Conservation (phyloP, 169 alveolate species). For the Cryptosporidium canis region DNA sequence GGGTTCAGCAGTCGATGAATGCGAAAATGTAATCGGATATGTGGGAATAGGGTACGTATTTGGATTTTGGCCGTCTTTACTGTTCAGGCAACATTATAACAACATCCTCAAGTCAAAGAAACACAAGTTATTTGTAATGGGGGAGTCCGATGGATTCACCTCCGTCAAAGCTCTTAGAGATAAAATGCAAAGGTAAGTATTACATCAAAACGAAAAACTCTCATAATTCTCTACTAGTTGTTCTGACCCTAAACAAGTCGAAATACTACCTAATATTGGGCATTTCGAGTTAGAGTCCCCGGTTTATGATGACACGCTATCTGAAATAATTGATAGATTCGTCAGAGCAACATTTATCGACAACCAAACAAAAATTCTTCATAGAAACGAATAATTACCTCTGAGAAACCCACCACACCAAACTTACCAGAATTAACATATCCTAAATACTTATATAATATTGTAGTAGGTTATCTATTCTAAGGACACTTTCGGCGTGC, state of each 20-base stretch:
- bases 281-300: conserved; percentile 78
- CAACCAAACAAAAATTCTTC: not conserved
- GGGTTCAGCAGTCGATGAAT: conserved; percentile 78
- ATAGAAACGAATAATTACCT: not conserved
- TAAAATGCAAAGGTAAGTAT: conserved; percentile 73
- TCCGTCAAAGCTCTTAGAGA: conserved; percentile 56
- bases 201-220: not conserved
- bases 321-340: conserved; percentile 7
- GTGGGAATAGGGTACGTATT: conserved; percentile 79
- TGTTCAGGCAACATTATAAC: conserved; percentile 76
- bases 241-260: conserved; percentile 73
- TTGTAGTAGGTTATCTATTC: not conserved
- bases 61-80: conserved; percentile 76
- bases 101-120: conserved; percentile 60
- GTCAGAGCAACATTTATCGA: not conserved
- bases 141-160: conserved; percentile 77
- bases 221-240: conserved; percentile 53
- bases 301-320: conserved; percentile 8
- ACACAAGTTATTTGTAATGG: conserved; percentile 78
- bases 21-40: conserved; percentile 73
- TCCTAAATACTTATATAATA: not conserved
- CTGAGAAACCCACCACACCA: no score
- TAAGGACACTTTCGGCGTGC: not conserved
- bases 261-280: conserved; percentile 72
- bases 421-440: not conserved